Conservation (phyloP, 495 filamentous ascomycete species). For the Penicillium tannophilum region DNA sequence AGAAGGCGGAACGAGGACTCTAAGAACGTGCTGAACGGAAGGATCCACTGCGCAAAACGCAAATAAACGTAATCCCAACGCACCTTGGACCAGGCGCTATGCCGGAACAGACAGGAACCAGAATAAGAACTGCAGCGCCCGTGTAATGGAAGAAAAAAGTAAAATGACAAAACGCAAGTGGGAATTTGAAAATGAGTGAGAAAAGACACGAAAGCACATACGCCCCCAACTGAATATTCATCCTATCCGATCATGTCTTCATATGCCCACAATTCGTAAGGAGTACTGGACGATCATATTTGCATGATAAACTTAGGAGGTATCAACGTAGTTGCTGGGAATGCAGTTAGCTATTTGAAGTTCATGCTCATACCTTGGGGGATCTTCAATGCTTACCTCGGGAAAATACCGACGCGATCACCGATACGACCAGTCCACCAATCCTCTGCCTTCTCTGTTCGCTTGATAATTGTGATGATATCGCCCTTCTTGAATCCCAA, state of each 20-base stretch:
- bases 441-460: slow-evolving; percentile 91
- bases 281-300: slow-evolving; percentile 1
- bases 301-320: slow-evolving; percentile 29
- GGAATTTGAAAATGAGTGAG: slow-evolving; percentile 8
- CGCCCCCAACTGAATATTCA: slow-evolving; percentile 16
- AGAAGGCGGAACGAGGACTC: slow-evolving; percentile 10
- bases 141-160: slow-evolving; percentile 13
- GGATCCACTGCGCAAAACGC: slow-evolving; percentile 12
- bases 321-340: slow-evolving; percentile 49
- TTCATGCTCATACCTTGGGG: background rate
- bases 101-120: slow-evolving; percentile 10
- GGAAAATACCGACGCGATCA: slow-evolving; percentile 65
- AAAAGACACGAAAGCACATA: slow-evolving; percentile 10
- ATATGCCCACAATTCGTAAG: slow-evolving; percentile 2
- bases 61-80: slow-evolving; percentile 7
- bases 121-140: slow-evolving; percentile 27
- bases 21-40: slow-evolving; percentile 10
- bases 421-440: slow-evolving; percentile 77
- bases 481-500: slow-evolving; percentile 95
- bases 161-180: slow-evolving; percentile 2
- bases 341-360: slow-evolving; percentile 8
- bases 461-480: slow-evolving; percentile 94
- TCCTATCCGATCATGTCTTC: background rate
- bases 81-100: background rate
- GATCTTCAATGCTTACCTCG: slow-evolving; percentile 42